Evolutionary conservation across 202 grass and related monocot genomes (phyloP), one percentile per base, ranked within the genome.

Genomic region (Eragrostis tef): DNA sequence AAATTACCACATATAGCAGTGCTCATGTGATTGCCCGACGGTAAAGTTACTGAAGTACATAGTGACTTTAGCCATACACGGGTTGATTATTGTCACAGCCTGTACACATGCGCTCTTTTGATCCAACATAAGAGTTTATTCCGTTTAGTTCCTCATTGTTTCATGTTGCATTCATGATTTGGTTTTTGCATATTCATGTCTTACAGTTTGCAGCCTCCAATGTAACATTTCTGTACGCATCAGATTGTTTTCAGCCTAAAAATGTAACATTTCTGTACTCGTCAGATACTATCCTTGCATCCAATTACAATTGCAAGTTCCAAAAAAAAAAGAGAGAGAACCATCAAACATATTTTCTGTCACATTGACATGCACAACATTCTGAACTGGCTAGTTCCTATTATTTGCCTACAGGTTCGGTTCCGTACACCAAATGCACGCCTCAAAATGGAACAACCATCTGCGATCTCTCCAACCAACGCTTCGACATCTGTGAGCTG

Each of bases 401-500:
- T 75, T 80, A 45, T 53, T 79, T 25, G 15, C 11, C 7, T 47
- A 66, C 71, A 86, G 78, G 22, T 61, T 43, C 84, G 79, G 50
- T 48, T 73, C 83, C 20, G 11, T 86, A 89, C 51, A 86, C 58
- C 17, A 89, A 72, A 41, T 89, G 87, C 73, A 86, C 72, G 46
- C 43, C 73, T 82, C 21, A 13, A 82, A 48, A 52, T 1, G 45
- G 60, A 70, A 12, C 67, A 81, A 57, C 39, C 6, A 77, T 92
- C 63, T 94, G 92, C 46, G 73, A 92, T 75, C 57, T 88, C n/a
- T 90, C 92, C 39, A 86, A 94, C 78, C 25, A 34, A 1, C 77
- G 82, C 12, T 91, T 65, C 0, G 85, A 94, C 70, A 68, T 90
- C 7, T 94, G 92, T 50, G 90, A 94, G 67, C 74, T 94, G 52